Conservation (phyloP, 2,329 filamentous ascomycete genomes). For the Fusarium subtropicale region DNA sequence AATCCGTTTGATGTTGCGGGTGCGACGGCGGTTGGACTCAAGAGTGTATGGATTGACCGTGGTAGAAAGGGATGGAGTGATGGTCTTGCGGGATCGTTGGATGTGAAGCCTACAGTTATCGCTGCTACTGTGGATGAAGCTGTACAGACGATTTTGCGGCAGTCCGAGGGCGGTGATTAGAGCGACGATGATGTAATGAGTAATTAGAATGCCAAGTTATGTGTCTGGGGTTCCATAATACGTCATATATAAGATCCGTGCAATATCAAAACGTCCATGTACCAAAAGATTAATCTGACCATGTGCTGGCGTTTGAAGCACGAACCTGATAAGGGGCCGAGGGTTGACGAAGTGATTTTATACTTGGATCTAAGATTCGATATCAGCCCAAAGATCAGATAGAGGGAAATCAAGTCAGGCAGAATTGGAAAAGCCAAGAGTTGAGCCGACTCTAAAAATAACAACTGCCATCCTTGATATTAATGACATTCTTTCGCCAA, state of each 20-base stretch:
- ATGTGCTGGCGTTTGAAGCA: background rate
- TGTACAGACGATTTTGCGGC: constrained; percentile 52
- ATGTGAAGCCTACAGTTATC: constrained; percentile 63
- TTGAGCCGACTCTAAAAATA: constrained; percentile 6
- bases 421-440: background rate
- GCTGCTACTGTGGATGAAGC: constrained; percentile 69
- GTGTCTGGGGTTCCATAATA: background rate
- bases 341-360: background rate
- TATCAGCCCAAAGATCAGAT: background rate
- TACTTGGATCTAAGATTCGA: background rate
- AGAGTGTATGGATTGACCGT: constrained; percentile 75
- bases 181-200: background rate
- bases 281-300: background rate
- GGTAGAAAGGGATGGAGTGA: constrained; percentile 73
- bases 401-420: background rate
- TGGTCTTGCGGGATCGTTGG: constrained; percentile 61
- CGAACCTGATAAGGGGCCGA: background rate
- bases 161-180: constrained; percentile 8
- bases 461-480: background rate
- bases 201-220: constrained; percentile 4
- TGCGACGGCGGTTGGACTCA: constrained; percentile 69
- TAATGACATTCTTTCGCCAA: constrained; percentile 7
- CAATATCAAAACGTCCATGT: background rate
- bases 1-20: constrained; percentile 81
- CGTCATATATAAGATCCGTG: background rate